Evolutionary conservation across 345 rosid genomes (phyloP).

Genomic region (Gossypium mustelinum): DNA sequence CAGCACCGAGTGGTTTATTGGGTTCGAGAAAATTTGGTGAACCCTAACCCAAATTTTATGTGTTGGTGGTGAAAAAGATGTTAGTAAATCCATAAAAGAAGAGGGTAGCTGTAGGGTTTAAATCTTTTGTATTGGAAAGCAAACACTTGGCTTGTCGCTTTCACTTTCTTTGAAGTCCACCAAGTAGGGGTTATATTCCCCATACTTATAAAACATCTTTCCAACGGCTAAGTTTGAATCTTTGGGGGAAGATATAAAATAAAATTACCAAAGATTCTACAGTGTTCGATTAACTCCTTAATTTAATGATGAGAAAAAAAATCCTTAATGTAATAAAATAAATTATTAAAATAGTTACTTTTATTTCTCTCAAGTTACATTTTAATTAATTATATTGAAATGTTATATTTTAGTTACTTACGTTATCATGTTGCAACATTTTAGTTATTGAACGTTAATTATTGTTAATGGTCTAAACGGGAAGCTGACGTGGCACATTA

Average conservation of each 20-base stretch:
- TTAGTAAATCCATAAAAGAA: background rate
- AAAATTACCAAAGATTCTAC: no score
- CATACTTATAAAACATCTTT: conserved; percentile 21
- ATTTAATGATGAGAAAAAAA: background rate
- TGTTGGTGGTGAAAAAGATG: conserved; percentile 7
- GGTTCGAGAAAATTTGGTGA: background rate
- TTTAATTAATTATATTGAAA: no score
- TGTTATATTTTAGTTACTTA: no score
- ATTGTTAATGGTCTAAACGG: no score
- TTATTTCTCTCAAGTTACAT: no score
- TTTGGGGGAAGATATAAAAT: conserved; percentile 9
- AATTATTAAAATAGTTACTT: no score
- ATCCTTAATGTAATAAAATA: background rate
- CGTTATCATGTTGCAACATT: no score
- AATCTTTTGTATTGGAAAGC: conserved; percentile 27
- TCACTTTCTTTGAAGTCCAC: conserved; percentile 31
- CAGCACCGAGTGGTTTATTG: no score
- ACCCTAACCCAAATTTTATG: conserved; percentile 4
- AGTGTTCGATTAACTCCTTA: background rate
- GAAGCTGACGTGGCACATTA: no score
- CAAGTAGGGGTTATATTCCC: conserved; percentile 30
- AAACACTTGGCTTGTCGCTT: conserved; percentile 27
- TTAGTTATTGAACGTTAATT: no score
- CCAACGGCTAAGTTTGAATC: conserved; percentile 39
- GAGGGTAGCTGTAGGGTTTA: background rate